phyloP scores from a whole-genome alignment of 345 rosid species.

The Bretschneidera sinensis region DNA sequence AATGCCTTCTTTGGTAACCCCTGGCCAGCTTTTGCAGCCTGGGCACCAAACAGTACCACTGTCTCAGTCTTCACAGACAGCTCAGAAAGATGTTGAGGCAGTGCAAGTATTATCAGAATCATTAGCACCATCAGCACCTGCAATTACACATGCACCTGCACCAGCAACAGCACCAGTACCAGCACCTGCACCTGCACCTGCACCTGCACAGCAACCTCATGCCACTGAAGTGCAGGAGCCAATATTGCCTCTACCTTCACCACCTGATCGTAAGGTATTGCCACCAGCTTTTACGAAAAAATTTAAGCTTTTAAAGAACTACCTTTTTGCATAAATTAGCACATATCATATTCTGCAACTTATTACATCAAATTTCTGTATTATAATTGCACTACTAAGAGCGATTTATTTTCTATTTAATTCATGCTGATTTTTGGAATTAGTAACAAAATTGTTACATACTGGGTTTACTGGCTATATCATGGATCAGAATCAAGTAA shows the following conservation, averaged over 20 bases:
- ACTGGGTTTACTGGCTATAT: not conserved
- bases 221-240: conserved; percentile 24
- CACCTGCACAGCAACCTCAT: too few species aligned
- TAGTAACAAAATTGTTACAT: not conserved
- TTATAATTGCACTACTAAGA: too few species aligned
- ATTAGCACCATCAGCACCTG: not conserved
- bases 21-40: conserved; percentile 34
- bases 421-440: not conserved
- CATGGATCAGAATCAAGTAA: not conserved
- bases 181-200: not conserved
- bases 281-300: not conserved
- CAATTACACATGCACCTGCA: not conserved
- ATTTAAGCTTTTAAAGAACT: not conserved
- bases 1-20: conserved; percentile 33
- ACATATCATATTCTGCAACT: not conserved
- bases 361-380: not conserved
- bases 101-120: conserved; percentile 22
- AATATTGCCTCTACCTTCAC: conserved; percentile 32
- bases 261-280: conserved; percentile 30
- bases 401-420: not conserved
- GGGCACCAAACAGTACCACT: conserved; percentile 17
- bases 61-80: conserved; percentile 22
- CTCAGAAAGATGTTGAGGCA: conserved; percentile 32
- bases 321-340: not conserved
- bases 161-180: not conserved